These are phyloP conservation scores for Wickerhamiella sorbophila DNA, from an alignment of 805 yeast species.

Conservation along the genomic window DNA sequence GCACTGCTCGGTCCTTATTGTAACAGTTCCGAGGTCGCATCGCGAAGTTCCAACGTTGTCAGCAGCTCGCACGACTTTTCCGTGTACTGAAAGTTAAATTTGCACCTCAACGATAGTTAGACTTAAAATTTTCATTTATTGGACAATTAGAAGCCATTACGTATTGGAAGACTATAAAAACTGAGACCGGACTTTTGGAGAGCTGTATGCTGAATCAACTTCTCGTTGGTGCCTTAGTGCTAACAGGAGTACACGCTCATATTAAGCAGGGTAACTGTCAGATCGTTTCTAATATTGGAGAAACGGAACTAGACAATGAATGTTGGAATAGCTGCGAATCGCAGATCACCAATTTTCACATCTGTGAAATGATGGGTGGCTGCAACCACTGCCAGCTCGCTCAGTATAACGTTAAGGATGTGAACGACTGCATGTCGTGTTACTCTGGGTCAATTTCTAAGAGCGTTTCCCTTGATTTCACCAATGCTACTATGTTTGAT, in stretches of 20 bases:
- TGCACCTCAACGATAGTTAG: no score
- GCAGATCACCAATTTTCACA: constrained; percentile 2
- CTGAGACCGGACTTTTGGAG: not conserved
- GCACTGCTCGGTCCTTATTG: no score
- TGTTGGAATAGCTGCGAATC: constrained; percentile 4
- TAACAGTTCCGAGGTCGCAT: no score
- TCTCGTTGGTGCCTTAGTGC: not conserved
- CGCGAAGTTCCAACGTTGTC: no score
- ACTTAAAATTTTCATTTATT: not conserved
- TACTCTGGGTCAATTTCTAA: not conserved
- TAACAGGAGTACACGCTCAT: not conserved
- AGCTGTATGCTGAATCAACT: not conserved
- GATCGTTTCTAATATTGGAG: not conserved
- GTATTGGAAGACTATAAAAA: no score
- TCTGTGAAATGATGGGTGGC: not conserved
- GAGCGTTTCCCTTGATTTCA: constrained; percentile 9
- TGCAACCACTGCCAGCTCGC: constrained; percentile 1
- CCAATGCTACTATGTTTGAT: constrained; percentile 8
- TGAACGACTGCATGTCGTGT: constrained; percentile 3
- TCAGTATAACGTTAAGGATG: not conserved
- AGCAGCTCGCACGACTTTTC: no score
- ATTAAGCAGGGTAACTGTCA: not conserved
- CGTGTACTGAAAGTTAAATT: not conserved
- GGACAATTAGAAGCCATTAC: no score
- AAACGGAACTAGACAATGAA: not conserved